Percentiles rank a stretch among this genome's conserved stretches.
phyloP scores from a whole-genome alignment of 2,329 filamentous ascomycete species.

The Ploettnerulaceae sp. region DNA sequence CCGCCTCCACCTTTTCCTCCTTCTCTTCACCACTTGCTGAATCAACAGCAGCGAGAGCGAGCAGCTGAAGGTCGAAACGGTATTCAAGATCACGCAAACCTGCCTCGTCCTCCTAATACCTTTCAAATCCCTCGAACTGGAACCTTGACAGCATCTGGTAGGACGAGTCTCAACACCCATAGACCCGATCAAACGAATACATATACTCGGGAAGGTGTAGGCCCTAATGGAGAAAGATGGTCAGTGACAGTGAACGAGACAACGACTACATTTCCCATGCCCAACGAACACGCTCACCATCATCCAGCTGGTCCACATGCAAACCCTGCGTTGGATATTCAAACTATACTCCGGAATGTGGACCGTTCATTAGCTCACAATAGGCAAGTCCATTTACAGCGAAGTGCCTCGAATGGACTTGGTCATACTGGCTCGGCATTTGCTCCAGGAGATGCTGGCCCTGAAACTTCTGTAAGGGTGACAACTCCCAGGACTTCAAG shows the following conservation, averaged over 20 bases:
- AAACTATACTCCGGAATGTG: conserved; percentile 26
- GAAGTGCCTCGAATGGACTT: conserved; percentile 23
- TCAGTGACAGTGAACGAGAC: conserved; percentile 48
- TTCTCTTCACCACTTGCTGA: conserved; percentile 24
- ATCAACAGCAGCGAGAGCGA: conserved; percentile 28
- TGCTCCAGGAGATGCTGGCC: conserved; percentile 8
- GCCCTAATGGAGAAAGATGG: conserved; percentile 48
- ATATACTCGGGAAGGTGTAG: conserved; percentile 45
- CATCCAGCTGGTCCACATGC: conserved; percentile 2
- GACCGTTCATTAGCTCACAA: conserved; percentile 24
- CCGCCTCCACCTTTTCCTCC: conserved; percentile 17
- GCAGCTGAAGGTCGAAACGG: conserved; percentile 26
- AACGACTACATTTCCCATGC: conserved; percentile 25
- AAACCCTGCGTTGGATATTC: conserved; percentile 26
- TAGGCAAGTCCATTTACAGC: conserved; percentile 20
- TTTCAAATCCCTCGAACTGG: conserved; percentile 25
- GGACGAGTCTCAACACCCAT: conserved; percentile 30
- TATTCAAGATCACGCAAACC: conserved; percentile 18
- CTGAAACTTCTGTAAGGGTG: conserved; percentile 11
- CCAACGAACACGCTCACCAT: conserved; percentile 16
- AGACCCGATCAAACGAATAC: conserved; percentile 38
- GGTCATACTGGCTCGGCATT: conserved; percentile 6
- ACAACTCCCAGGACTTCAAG: conserved; percentile 16
- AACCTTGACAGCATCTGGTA: conserved; percentile 25
- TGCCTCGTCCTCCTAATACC: conserved; percentile 16